phyloP scores from a whole-genome alignment of 257 asterid species.

The Fraxinus anomala region DNA sequence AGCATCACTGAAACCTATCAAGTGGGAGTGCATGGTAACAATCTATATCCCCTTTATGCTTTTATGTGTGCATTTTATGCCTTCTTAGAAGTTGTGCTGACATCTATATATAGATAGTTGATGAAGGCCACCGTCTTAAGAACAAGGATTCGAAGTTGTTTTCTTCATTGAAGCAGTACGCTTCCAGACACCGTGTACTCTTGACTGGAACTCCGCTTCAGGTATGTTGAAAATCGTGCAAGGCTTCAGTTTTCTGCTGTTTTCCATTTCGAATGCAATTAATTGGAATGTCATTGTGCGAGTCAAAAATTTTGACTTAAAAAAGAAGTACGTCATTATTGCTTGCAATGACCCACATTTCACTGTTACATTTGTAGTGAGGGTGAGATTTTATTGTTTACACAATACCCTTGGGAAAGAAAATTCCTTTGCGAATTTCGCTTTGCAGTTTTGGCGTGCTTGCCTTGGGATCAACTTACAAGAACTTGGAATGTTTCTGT shows the following conservation, averaged over 20 bases:
- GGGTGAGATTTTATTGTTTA: slow-evolving; percentile 16
- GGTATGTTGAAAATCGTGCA: slow-evolving; percentile 44
- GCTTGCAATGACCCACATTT: background rate
- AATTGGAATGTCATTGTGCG: slow-evolving; percentile 9
- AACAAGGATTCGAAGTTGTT: slow-evolving; percentile 97
- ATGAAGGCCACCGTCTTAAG: slow-evolving; percentile 98
- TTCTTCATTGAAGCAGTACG: slow-evolving; percentile 72
- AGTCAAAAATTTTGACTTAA: background rate
- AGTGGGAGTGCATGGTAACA: slow-evolving; percentile 97
- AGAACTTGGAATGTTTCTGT: slow-evolving; percentile 13
- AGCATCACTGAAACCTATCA: slow-evolving; percentile 76
- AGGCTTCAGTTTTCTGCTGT: slow-evolving; percentile 19
- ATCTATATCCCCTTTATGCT: slow-evolving; percentile 22
- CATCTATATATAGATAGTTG: slow-evolving; percentile 76
- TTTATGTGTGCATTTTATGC: slow-evolving; percentile 23
- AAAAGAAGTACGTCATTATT: background rate
- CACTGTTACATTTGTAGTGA: background rate
- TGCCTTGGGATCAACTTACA: slow-evolving; percentile 12
- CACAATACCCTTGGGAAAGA: slow-evolving; percentile 16
- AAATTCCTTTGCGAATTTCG: background rate
- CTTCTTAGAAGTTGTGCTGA: slow-evolving; percentile 25
- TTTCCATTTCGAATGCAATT: slow-evolving; percentile 14
- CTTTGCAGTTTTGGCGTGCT: slow-evolving; percentile 9
- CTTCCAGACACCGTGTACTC: slow-evolving; percentile 84
- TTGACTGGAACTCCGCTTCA: slow-evolving; percentile 99